phyloP scores from a whole-genome alignment of 2,329 filamentous ascomycete species.

The Setomelanomma holmii region DNA sequence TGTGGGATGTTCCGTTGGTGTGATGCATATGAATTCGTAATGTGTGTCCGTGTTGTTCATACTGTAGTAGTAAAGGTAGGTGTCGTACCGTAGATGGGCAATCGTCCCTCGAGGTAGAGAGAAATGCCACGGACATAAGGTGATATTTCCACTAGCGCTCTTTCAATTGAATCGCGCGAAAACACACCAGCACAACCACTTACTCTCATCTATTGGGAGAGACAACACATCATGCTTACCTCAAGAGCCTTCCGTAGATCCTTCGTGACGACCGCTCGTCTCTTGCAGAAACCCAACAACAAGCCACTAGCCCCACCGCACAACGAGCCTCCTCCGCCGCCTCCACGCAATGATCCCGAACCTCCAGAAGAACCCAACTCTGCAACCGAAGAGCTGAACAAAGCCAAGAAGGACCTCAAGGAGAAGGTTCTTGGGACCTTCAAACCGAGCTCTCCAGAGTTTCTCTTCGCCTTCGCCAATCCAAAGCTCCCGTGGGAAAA shows the following conservation, averaged over 20 bases:
- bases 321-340: background rate
- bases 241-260: background rate
- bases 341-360: background rate
- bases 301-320: background rate
- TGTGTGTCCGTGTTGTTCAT: too few species aligned
- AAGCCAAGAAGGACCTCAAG: background rate
- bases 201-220: background rate
- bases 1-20: too few species aligned
- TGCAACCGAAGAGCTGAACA: background rate
- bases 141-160: background rate
- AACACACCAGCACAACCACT: background rate
- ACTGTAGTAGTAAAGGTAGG: too few species aligned
- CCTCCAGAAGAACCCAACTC: background rate
- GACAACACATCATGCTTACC: background rate
- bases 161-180: background rate
- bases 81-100: background rate
- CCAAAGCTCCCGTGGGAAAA: background rate
- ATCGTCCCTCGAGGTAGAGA: background rate
- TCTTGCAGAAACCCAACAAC: background rate
- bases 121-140: background rate
- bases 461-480: constrained; percentile 2
- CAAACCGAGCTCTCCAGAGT: background rate
- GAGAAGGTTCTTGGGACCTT: background rate
- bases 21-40: too few species aligned
- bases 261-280: constrained; percentile 2